Evolutionary conservation across 106 monocot genomes (phyloP).

Genomic region (Agapanthus africanus): DNA sequence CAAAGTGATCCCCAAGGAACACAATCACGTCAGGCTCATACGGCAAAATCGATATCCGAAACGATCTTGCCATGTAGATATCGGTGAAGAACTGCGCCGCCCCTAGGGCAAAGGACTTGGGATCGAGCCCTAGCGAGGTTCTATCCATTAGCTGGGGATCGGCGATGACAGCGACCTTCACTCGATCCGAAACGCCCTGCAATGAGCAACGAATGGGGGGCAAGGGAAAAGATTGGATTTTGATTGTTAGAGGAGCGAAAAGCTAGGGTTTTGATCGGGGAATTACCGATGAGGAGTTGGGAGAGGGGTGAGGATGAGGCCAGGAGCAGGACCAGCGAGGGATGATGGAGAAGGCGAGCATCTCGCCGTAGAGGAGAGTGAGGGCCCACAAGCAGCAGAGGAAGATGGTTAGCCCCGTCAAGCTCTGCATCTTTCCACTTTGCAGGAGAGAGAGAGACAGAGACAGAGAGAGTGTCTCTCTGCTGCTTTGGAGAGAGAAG

Average conservation of each 20-base stretch:
- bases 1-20: slow-evolving; percentile 91
- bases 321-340: slow-evolving; percentile 75
- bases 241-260: not conserved
- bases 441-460: not conserved
- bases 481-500: no score
- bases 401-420: slow-evolving; percentile 51
- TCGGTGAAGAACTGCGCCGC: slow-evolving; percentile 82
- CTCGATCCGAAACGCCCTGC: slow-evolving; percentile 6
- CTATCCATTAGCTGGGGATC: slow-evolving; percentile 95
- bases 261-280: not conserved
- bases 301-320: slow-evolving; percentile 44
- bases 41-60: slow-evolving; percentile 56
- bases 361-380: slow-evolving; percentile 89
- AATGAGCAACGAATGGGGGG: slow-evolving; percentile 4
- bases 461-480: no score
- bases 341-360: slow-evolving; percentile 60
- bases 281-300: slow-evolving; percentile 5
- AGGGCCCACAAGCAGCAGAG: slow-evolving; percentile 64
- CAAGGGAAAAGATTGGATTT: not conserved
- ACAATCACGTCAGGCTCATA: slow-evolving; percentile 70
- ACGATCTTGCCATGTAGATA: slow-evolving; percentile 89
- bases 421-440: slow-evolving; percentile 32
- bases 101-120: slow-evolving; percentile 53
- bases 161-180: slow-evolving; percentile 71
- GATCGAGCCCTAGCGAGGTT: slow-evolving; percentile 57